These are phyloP conservation scores for Kluyveromyces lactis DNA, from an alignment of 805 yeast species.

Conservation along the genomic window DNA sequence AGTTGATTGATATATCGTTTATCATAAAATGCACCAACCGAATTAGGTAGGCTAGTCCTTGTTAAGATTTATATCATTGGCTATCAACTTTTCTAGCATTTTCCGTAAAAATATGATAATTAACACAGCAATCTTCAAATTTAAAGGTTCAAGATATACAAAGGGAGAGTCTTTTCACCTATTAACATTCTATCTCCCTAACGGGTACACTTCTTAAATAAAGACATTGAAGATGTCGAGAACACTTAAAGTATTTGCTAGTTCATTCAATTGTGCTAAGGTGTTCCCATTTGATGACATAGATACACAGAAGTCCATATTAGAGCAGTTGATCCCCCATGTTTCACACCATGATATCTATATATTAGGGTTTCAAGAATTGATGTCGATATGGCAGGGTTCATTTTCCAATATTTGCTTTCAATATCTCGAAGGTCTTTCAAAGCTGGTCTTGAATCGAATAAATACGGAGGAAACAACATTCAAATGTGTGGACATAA, in stretches of 20 bases:
- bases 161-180: too few relatives aligned
- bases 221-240: neutral
- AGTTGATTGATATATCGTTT: too few relatives aligned
- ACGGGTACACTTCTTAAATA: too few relatives aligned
- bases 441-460: constrained; percentile 29
- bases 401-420: constrained; percentile 35
- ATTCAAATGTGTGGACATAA: constrained; percentile 36
- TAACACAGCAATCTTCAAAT: too few relatives aligned
- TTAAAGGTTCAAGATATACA: too few relatives aligned
- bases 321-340: constrained; percentile 30
- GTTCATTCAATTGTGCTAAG: constrained; percentile 54
- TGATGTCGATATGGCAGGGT: constrained; percentile 49
- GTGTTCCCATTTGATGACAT: constrained; percentile 29
- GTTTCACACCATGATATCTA: constrained; percentile 31
- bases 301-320: constrained; percentile 25
- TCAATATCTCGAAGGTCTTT: constrained; percentile 30
- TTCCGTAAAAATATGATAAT: too few relatives aligned
- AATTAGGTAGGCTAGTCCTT: too few relatives aligned
- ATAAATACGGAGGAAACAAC: constrained; percentile 25
- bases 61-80: too few relatives aligned
- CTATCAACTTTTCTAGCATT: too few relatives aligned
- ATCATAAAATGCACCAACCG: too few relatives aligned
- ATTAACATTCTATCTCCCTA: too few relatives aligned
- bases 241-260: constrained; percentile 10
- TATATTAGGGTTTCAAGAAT: constrained; percentile 62